Conservation (phyloP, 129 eudicot genomes). For the Flaveria robusta region DNA sequence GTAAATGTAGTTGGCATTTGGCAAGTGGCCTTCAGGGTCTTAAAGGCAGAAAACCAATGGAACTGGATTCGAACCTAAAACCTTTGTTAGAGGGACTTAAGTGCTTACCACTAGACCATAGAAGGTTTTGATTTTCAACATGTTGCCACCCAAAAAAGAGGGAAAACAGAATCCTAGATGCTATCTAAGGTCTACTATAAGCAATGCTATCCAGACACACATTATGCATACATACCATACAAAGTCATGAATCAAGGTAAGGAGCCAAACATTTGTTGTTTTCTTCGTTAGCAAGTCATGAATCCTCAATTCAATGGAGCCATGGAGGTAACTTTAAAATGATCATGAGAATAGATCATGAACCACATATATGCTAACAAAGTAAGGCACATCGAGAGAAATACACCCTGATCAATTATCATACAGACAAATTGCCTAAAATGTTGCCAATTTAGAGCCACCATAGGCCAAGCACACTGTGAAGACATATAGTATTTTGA, state of each 20-base stretch:
- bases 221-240: not conserved
- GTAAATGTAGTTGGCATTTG: not conserved
- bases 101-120: not conserved
- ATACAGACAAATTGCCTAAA: not conserved
- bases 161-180: too few relatives aligned
- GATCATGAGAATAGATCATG: too few relatives aligned
- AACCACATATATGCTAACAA: not conserved
- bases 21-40: not conserved
- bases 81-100: too few relatives aligned
- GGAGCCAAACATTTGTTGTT: not conserved
- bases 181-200: too few relatives aligned
- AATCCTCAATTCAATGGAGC: not conserved
- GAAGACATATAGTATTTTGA: too few relatives aligned
- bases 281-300: conserved; percentile 7
- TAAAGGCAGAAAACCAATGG: not conserved
- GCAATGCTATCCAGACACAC: too few relatives aligned
- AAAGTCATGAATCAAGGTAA: too few relatives aligned
- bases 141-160: too few relatives aligned
- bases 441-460: too few relatives aligned
- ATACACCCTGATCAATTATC: not conserved
- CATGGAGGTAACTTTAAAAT: not conserved
- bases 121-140: too few relatives aligned
- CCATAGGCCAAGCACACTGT: too few relatives aligned
- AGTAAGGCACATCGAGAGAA: too few relatives aligned
- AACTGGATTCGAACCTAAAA: not conserved